These are phyloP conservation scores for Aspergillus neoniger DNA, from an alignment of 2,329 filamentous ascomycete species.

Conservation along the genomic window DNA sequence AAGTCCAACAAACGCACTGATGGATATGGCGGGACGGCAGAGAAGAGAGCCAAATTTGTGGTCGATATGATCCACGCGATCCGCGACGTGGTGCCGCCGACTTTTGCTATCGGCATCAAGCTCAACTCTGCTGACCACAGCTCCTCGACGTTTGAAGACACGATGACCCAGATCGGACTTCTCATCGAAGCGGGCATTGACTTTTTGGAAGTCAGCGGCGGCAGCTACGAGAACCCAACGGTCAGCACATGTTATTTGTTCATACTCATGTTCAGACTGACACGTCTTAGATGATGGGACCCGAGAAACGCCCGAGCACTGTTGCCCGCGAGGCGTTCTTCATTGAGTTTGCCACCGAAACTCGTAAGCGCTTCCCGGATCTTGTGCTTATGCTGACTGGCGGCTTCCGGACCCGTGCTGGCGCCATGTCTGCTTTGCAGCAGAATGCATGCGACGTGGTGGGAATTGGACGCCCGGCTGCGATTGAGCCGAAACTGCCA, in stretches of 20 bases:
- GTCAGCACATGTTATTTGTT: constrained; percentile 31
- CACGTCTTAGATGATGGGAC: constrained; percentile 41
- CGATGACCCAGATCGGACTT: constrained; percentile 59
- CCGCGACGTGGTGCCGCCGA: constrained; percentile 43
- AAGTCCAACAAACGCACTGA: constrained; percentile 52
- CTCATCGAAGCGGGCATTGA: constrained; percentile 53
- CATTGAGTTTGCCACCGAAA: constrained; percentile 62
- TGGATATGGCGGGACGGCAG: constrained; percentile 50
- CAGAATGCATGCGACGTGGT: constrained; percentile 53
- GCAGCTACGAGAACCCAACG: constrained; percentile 57
- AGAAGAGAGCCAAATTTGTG: constrained; percentile 50
- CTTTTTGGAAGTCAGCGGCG: constrained; percentile 69
- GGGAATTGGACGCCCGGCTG: constrained; percentile 51
- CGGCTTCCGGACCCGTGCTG: constrained; percentile 59
- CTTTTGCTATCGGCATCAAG: constrained; percentile 53
- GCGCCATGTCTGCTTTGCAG: constrained; percentile 52
- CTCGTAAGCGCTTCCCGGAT: constrained; percentile 49
- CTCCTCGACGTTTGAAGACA: constrained; percentile 48
- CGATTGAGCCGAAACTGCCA: constrained; percentile 48
- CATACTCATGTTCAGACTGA: neutral
- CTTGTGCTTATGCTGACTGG: constrained; percentile 62
- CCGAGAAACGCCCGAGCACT: constrained; percentile 45
- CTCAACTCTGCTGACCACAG: constrained; percentile 54
- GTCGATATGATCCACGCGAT: constrained; percentile 48
- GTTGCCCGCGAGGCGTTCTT: constrained; percentile 67